Conservation (phyloP, 305 asterid genomes). For the Ajuga reptans region DNA sequence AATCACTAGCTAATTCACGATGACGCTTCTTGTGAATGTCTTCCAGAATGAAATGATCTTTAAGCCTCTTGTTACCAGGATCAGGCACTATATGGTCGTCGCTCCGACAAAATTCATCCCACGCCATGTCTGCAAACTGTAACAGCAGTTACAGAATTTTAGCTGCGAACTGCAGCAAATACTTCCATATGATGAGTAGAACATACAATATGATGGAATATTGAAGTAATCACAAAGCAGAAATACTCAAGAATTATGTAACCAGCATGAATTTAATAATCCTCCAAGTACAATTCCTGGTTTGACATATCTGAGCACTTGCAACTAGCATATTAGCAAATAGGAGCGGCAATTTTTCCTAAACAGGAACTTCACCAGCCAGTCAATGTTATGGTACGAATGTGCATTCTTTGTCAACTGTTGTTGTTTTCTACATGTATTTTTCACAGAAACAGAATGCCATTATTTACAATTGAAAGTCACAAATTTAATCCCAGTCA, state of each 20-base stretch:
- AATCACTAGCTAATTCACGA: conserved; percentile 27
- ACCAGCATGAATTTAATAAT: background rate
- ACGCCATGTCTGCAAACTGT: conserved; percentile 51
- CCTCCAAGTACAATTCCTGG: too few relatives aligned
- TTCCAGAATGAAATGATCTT: conserved; percentile 26
- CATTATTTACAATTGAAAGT: too few relatives aligned
- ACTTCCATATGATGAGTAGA: conserved; percentile 29
- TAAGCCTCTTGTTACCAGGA: conserved; percentile 28
- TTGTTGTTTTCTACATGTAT: too few relatives aligned
- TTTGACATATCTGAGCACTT: too few relatives aligned
- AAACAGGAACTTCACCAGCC: too few relatives aligned
- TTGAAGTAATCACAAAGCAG: conserved; percentile 3
- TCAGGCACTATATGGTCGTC: conserved; percentile 64
- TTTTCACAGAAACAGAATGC: too few relatives aligned
- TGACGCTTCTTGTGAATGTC: conserved; percentile 38
- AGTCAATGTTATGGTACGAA: too few relatives aligned
- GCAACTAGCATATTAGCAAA: background rate
- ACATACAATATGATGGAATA: background rate
- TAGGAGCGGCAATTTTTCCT: too few relatives aligned
- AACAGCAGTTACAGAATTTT: conserved; percentile 42
- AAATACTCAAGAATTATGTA: background rate
- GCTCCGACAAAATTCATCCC: conserved; percentile 51
- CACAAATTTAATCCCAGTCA: too few relatives aligned
- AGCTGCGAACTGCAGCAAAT: conserved; percentile 37
- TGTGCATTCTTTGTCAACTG: too few relatives aligned